Conservation (phyloP, 768 basidiomycete species). For the Gymnopilus dilepis region DNA sequence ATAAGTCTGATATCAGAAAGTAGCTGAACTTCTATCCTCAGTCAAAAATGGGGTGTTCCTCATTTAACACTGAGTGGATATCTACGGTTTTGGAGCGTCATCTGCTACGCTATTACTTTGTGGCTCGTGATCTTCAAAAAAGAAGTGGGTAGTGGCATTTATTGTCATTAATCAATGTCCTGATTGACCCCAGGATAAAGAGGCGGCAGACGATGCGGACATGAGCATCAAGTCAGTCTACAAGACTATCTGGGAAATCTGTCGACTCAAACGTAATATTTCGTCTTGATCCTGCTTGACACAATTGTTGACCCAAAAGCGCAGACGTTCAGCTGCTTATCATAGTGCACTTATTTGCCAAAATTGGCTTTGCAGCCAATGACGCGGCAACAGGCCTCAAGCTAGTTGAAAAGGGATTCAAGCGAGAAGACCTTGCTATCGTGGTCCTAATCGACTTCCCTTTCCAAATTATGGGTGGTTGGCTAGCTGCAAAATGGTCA, state of each 20-base stretch:
- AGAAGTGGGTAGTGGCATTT: slow-evolving; percentile 61
- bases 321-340: slow-evolving; percentile 91
- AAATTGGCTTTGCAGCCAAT: slow-evolving; percentile 93
- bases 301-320: slow-evolving; percentile 7
- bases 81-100: slow-evolving; percentile 82
- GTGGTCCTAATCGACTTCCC: slow-evolving; percentile 97
- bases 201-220: slow-evolving; percentile 73
- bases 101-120: slow-evolving; percentile 84
- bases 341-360: slow-evolving; percentile 86
- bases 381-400: slow-evolving; percentile 92
- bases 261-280: slow-evolving; percentile 85
- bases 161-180: not conserved
- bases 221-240: slow-evolving; percentile 93
- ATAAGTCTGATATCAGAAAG: not conserved
- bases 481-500: slow-evolving; percentile 93
- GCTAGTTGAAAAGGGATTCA: slow-evolving; percentile 95
- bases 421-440: slow-evolving; percentile 94
- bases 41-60: slow-evolving; percentile 79
- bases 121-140: slow-evolving; percentile 90
- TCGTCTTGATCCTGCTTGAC: not conserved
- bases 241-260: slow-evolving; percentile 93
- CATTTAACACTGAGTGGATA: slow-evolving; percentile 77
- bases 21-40: slow-evolving; percentile 30
- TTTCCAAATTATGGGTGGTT: slow-evolving; percentile 94
- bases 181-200: slow-evolving; percentile 63